Evolutionary conservation across 441 rosid species (phyloP).

Genomic region (Brassica balearica): DNA sequence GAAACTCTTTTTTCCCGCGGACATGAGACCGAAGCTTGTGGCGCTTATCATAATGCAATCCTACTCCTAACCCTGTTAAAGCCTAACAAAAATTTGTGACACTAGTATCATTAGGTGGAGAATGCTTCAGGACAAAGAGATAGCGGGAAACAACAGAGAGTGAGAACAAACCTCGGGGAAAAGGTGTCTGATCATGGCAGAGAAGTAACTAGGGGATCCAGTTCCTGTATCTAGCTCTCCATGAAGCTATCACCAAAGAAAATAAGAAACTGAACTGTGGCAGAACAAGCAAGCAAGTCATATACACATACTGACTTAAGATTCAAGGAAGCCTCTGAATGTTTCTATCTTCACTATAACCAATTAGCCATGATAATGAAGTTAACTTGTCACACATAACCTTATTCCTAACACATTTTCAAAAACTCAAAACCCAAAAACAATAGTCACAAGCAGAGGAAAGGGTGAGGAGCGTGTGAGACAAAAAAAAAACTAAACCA

Average conservation of each 20-base stretch:
- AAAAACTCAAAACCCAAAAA: background rate
- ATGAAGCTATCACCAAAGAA: constrained; percentile 62
- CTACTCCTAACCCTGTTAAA: constrained; percentile 67
- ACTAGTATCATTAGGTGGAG: constrained; percentile 7
- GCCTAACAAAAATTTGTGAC: constrained; percentile 45
- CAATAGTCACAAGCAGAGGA: background rate
- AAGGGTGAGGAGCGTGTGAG: background rate
- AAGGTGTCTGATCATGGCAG: constrained; percentile 70
- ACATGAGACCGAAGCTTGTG: constrained; percentile 65
- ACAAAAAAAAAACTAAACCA: constrained; percentile 25
- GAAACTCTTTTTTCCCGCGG: constrained; percentile 71
- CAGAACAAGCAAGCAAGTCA: background rate
- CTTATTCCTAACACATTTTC: background rate
- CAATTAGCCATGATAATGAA: background rate
- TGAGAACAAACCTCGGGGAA: constrained; percentile 62
- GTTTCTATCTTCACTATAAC: background rate
- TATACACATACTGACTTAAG: background rate
- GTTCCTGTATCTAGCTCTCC: constrained; percentile 83
- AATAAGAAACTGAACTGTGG: background rate
- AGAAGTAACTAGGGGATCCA: constrained; percentile 62
- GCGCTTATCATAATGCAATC: constrained; percentile 68
- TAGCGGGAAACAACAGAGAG: background rate
- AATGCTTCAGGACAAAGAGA: constrained; percentile 9
- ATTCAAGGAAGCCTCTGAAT: background rate
- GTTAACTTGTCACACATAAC: background rate